Conservation (phyloP, 192 early-diverging fungal genomes). For the Coemansia sp. region DNA sequence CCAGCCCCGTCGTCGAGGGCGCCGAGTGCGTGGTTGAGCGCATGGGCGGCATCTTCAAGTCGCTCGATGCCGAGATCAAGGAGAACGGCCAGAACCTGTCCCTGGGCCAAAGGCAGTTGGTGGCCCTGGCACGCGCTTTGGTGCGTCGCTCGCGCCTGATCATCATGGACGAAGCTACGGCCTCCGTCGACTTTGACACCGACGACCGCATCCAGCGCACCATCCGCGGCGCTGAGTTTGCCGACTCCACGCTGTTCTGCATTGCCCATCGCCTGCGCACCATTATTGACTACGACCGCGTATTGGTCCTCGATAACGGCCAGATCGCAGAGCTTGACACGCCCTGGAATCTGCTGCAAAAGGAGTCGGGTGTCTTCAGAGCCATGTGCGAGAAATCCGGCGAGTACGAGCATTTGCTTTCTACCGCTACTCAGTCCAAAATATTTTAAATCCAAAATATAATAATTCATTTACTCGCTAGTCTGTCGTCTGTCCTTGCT, state of each 20-base stretch:
- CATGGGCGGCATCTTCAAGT: slow-evolving; percentile 30
- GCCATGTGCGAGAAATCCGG: slow-evolving; percentile 84
- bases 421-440: slow-evolving; percentile 40
- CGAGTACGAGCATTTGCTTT: slow-evolving; percentile 62
- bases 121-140: slow-evolving; percentile 78
- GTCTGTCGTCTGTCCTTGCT: background rate
- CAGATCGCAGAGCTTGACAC: slow-evolving; percentile 78
- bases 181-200: slow-evolving; percentile 82
- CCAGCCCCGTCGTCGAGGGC: background rate
- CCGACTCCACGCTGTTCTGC: slow-evolving; percentile 72
- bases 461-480: background rate
- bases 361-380: slow-evolving; percentile 62
- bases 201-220: slow-evolving; percentile 88
- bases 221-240: slow-evolving; percentile 76
- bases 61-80: slow-evolving; percentile 69
- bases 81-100: slow-evolving; percentile 85
- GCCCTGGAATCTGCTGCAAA: slow-evolving; percentile 69
- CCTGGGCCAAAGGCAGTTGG: slow-evolving; percentile 76
- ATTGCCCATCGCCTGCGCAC: slow-evolving; percentile 93
- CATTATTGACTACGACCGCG: slow-evolving; percentile 82
- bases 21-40: background rate
- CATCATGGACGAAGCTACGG: slow-evolving; percentile 90
- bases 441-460: background rate
- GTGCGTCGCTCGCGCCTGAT: slow-evolving; percentile 68
- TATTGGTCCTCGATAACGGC: slow-evolving; percentile 82